Base-by-base conservation (phyloP, 1,284 basidiomycete species). In the Dichomitus squalens region DNA sequence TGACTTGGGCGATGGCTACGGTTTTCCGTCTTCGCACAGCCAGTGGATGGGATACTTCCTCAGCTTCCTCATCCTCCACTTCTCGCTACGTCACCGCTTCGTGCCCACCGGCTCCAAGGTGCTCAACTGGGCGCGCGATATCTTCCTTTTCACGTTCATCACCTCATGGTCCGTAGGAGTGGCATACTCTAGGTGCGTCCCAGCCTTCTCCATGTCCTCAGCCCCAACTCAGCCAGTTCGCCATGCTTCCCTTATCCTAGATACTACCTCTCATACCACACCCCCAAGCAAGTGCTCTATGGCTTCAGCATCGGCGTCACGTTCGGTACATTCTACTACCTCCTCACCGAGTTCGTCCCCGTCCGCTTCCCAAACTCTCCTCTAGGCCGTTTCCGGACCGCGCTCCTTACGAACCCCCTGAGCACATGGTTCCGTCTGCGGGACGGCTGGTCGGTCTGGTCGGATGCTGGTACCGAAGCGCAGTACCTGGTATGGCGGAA, bases 1-100 rank as follows among this genome's bases (percentile, higher is more conserved):
- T 50, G 79, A 79, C 50, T 73, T 87, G 34, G 88, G 88, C 11
- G 82, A 81, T 53, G 92, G 93, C 7, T 95, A 93, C 67, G 92
- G 92, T 11, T 95, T 95, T 69, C 92, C 92, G 0, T 93, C 92
- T 0, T 93, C 90, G 11, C 92, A 95, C 68, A 90, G 90, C 68
- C 92, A 95, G 72, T 94, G 90, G 71, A 90, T 94, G 87, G 93
- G 87, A 4, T 95, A 92, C 73, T 95, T 95, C 66, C 79, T 86
- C 2, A 79, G 88, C 0, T 95, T 94, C 71, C 75, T 94, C 44
- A 69, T 86, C 36, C 82, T 86, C 66, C 93, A 95, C 72, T 72
- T 95, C 52, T 82, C 81, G 59, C 85, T 84, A 61, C 84, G 87
- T 43, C 88, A 93, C 66, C 79, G 80, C 2, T 92, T 89, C 68